A percentile compares a stretch with the other conserved stretches of the same genome.
These are phyloP conservation scores for Plasmodium cynomolgi DNA, from an alignment of 169 alveolate species.

Conservation along the genomic window DNA sequence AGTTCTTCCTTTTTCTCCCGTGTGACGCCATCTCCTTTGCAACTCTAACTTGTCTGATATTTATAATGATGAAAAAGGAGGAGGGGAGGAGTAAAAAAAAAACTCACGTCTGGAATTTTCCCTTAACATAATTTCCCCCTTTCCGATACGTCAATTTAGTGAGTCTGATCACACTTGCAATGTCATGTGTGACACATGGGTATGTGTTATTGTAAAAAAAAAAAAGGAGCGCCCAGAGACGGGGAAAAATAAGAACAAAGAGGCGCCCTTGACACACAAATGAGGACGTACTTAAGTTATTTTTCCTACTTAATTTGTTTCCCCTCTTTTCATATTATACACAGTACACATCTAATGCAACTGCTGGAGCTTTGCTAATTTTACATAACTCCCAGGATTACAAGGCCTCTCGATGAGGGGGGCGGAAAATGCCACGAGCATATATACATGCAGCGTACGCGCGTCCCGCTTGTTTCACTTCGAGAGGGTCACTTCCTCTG, in stretches of 20 bases:
- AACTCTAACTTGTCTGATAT: neutral
- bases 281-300: neutral
- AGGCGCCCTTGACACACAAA: neutral
- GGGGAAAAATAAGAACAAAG: neutral
- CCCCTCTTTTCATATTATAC: neutral
- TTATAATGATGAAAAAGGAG: neutral
- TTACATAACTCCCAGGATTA: neutral
- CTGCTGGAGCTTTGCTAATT: neutral
- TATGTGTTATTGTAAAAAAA: neutral
- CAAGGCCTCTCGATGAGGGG: neutral
- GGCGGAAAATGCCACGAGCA: neutral
- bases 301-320: neutral
- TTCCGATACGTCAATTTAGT: neutral
- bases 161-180: neutral
- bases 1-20: neutral
- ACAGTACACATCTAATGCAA: neutral
- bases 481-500: neutral
- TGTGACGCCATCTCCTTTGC: neutral
- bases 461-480: neutral
- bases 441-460: neutral
- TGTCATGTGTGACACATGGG: neutral
- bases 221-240: neutral
- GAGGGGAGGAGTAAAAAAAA: neutral
- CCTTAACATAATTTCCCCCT: constrained; percentile 6
- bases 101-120: neutral